A percentile compares a stretch with the other conserved stretches of the same genome.
Evolutionary conservation across 345 rosid genomes (phyloP).

Genomic region (Corymbia maculata): DNA sequence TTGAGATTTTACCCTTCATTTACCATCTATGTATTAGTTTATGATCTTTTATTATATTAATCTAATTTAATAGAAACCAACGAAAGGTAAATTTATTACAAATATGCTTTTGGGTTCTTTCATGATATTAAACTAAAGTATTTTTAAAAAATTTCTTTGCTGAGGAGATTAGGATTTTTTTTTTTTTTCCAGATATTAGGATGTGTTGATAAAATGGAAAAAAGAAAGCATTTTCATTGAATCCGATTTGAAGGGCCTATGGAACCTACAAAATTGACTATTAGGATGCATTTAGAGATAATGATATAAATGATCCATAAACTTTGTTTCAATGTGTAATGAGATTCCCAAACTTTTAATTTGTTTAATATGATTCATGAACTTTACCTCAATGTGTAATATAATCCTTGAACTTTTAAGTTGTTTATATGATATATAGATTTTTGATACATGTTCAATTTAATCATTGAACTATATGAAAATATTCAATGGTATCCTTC

Average conservation of each 20-base stretch:
- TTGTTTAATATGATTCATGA: rapidly evolving
- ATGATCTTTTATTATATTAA: no score
- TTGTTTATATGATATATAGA: rapidly evolving
- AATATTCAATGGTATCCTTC: no score
- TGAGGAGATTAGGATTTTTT: no score
- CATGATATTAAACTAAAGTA: no score
- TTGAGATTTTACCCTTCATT: no score
- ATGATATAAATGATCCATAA: no score
- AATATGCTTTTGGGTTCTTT: no score
- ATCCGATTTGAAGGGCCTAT: background rate
- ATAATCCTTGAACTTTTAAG: rapidly evolving
- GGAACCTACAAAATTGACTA: background rate
- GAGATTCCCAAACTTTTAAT: rapidly evolving
- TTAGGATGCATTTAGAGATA: background rate
- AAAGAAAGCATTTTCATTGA: background rate
- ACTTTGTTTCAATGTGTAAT: rapidly evolving
- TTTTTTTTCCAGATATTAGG: background rate
- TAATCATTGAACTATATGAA: rapidly evolving
- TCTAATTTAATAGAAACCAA: no score
- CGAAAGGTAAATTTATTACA: no score
- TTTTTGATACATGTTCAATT: rapidly evolving
- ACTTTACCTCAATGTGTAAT: rapidly evolving
- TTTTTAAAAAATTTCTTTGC: no score
- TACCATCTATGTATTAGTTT: no score
- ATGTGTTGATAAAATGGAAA: background rate